phyloP scores from a whole-genome alignment of 176 grass and related monocot genomes.

The Triticum urartu region DNA sequence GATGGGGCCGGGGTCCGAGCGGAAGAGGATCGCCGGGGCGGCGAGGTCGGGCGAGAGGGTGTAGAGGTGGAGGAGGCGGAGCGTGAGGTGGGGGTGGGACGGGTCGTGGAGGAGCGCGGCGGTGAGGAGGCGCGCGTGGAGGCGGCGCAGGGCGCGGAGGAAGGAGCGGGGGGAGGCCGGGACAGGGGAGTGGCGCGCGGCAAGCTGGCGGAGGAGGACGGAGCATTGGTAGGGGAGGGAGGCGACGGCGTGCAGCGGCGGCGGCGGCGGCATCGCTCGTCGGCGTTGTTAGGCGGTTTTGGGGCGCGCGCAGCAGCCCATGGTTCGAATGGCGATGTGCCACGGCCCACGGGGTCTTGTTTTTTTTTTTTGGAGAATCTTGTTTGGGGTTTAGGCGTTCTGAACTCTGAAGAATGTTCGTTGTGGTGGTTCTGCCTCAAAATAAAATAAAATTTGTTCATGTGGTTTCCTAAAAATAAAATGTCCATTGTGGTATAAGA shows the following conservation, averaged over 20 bases:
- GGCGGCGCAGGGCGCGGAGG: constrained; percentile 59
- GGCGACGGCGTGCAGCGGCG: background rate
- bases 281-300: background rate
- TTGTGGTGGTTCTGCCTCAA: too few relatives aligned
- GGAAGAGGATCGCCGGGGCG: constrained; percentile 61
- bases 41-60: constrained; percentile 60
- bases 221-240: constrained; percentile 39
- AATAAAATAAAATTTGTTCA: background rate
- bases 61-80: constrained; percentile 93
- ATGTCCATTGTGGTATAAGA: background rate
- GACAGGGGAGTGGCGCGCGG: constrained; percentile 29
- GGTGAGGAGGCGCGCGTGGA: constrained; percentile 77
- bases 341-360: background rate
- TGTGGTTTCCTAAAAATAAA: background rate
- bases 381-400: background rate
- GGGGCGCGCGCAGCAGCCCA: constrained; percentile 12
- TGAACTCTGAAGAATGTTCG: background rate
- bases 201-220: constrained; percentile 42
- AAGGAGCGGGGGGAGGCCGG: constrained; percentile 29
- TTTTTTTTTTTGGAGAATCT: background rate
- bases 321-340: constrained; percentile 5
- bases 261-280: background rate
- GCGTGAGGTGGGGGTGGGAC: constrained; percentile 64
- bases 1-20: constrained; percentile 30
- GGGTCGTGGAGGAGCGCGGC: constrained; percentile 50